Base-by-base conservation (phyloP, 257 asterid species). In the Scutellaria baicalensis region DNA sequence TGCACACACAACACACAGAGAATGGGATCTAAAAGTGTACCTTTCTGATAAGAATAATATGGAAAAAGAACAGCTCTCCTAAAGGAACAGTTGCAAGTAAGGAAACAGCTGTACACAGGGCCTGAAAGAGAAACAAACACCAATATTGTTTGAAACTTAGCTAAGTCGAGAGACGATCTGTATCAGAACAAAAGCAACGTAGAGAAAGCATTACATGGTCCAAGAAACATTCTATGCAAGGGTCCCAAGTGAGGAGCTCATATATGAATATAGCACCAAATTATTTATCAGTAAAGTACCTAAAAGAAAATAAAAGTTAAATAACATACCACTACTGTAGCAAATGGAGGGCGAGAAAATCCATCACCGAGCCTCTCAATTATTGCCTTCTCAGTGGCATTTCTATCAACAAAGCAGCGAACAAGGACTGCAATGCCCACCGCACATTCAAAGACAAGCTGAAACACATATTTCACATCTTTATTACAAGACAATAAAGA, bases 321-420 rank as follows among this genome's bases (percentile, higher is more conserved):
- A 39, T 18, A 49, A 76, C 62, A 27, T 88, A 93, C 98, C 97
- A 93, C 98, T 9, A 93, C 90, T 33, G 91, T 75, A 74, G 96
- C 96, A 77, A 93, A 93, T 50, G 97, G 97, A 3, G 98, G 97
- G 62, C 95, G 87, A 77, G 98, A 90, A 81, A 93, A 93, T 71
- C 94, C 97, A 69, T 87, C 96, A 59, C 98, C 98, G 17, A 93
- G 98, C 76, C 95, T 83, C 59, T 87, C 80, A 16, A 79, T 72
- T 31, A 93, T 90, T 75, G 85, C 94, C 75, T 78, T 76, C 79
- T 90, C 98, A 6, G 92, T 85, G 67, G 92, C 89, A 70, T 83
- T 83, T 57, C 75, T 80, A 71, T 90, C 84, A 47, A 78, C 83
- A 66, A 93, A 93, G 79, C 98, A 93, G 39, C 96, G 96, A 68